These are phyloP conservation scores for Asterophora lycoperdoides DNA, from an alignment of 768 basidiomycete species.

Conservation along the genomic window DNA sequence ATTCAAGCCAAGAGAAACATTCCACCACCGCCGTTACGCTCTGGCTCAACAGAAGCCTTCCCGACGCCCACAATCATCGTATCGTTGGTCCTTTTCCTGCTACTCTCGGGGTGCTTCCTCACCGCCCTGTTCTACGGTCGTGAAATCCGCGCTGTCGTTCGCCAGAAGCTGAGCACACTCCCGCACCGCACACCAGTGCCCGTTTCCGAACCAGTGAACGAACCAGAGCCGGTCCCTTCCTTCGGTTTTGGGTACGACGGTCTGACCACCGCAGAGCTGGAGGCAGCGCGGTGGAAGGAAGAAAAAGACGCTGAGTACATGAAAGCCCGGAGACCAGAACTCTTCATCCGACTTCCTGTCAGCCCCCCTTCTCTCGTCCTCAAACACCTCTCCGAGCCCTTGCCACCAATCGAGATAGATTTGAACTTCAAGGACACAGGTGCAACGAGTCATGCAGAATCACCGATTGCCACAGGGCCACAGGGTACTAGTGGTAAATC, in stretches of 20 bases:
- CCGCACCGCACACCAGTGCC: constrained; percentile 10
- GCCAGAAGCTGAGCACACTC: constrained; percentile 5
- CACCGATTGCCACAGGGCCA: neutral
- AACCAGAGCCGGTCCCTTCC: constrained; percentile 7
- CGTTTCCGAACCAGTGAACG: neutral
- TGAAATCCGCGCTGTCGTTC: constrained; percentile 8
- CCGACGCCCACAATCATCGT: constrained; percentile 17
- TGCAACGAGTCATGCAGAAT: neutral
- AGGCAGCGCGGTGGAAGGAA: constrained; percentile 12
- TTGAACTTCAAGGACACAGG: neutral
- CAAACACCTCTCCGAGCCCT: constrained; percentile 5
- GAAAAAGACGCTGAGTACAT: neutral
- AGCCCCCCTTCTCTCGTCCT: constrained; percentile 18
- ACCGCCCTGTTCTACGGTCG: constrained; percentile 15
- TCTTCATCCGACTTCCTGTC: constrained; percentile 13
- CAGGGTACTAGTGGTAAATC: neutral
- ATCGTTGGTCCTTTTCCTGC: constrained; percentile 16
- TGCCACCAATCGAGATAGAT: constrained; percentile 3
- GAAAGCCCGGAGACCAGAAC: constrained; percentile 2
- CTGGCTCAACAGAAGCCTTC: neutral
- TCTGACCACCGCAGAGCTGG: constrained; percentile 17
- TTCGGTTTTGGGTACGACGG: constrained; percentile 20
- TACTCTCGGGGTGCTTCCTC: constrained; percentile 15
- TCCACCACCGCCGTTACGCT: neutral
- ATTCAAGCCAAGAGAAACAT: neutral